phyloP scores from a whole-genome alignment of 2,329 filamentous ascomycete genomes.

The Alternaria sp. region DNA sequence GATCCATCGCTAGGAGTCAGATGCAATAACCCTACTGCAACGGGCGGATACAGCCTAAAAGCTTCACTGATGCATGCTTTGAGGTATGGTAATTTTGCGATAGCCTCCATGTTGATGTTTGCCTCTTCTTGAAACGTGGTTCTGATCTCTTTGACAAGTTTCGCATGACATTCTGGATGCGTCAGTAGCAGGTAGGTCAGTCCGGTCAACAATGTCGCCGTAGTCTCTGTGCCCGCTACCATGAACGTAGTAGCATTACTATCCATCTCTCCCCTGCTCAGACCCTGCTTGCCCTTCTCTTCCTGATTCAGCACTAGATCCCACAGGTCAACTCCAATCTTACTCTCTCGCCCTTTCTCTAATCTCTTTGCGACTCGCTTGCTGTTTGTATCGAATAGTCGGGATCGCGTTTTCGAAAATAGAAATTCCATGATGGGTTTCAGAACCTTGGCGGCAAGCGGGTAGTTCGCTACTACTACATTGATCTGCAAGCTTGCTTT shows the following conservation, averaged over 20 bases:
- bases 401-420: background rate
- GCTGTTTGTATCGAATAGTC: background rate
- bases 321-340: background rate
- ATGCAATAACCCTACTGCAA: slow-evolving; percentile 39
- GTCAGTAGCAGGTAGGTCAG: slow-evolving; percentile 45
- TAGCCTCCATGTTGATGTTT: slow-evolving; percentile 33
- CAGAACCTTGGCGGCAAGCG: background rate
- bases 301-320: slow-evolving; percentile 46
- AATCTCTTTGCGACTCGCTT: background rate
- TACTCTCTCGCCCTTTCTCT: background rate
- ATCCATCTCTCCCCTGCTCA: background rate
- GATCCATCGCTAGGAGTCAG: background rate
- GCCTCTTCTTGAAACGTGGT: slow-evolving; percentile 20
- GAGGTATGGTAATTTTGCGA: slow-evolving; percentile 45
- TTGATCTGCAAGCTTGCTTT: background rate
- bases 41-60: slow-evolving; percentile 47
- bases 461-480: background rate
- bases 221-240: slow-evolving; percentile 39
- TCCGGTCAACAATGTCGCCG: slow-evolving; percentile 45
- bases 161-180: slow-evolving; percentile 18
- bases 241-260: slow-evolving; percentile 36
- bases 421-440: background rate
- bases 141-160: slow-evolving; percentile 22
- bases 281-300: slow-evolving; percentile 18
- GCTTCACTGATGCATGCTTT: slow-evolving; percentile 46